A percentile compares a stretch with the other conserved stretches of the same genome.
Evolutionary conservation across 169 alveolate genomes (phyloP).

Genomic region (Plasmodium berghei): DNA sequence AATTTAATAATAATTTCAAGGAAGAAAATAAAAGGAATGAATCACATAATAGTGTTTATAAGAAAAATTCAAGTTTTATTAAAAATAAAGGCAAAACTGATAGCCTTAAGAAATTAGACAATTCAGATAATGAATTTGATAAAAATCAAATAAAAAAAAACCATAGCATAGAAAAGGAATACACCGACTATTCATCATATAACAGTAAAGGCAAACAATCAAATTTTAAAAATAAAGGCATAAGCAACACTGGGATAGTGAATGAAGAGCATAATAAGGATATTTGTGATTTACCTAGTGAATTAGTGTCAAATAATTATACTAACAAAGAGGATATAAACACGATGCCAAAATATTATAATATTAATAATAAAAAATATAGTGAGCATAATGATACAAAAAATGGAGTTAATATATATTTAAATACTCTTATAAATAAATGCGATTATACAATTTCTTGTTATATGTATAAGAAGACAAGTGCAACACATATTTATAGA

Average conservation of each 20-base stretch:
- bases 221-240: background rate
- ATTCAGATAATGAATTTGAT: background rate
- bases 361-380: background rate
- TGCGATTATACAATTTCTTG: conserved; percentile 66
- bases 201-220: background rate
- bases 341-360: background rate
- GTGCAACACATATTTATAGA: conserved; percentile 69
- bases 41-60: conserved; percentile 5
- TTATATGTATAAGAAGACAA: conserved; percentile 60
- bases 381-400: background rate
- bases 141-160: background rate
- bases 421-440: conserved; percentile 47
- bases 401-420: conserved; percentile 25
- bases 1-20: conserved; percentile 49
- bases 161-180: background rate
- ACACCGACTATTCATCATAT: background rate
- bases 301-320: background rate
- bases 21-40: conserved; percentile 31
- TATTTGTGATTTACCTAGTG: background rate
- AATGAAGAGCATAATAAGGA: background rate
- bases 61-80: background rate
- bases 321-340: background rate
- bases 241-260: background rate
- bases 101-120: background rate
- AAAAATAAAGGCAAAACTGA: background rate